phyloP scores from a whole-genome alignment of 75 land plant genomes.

The Pinus taeda region DNA sequence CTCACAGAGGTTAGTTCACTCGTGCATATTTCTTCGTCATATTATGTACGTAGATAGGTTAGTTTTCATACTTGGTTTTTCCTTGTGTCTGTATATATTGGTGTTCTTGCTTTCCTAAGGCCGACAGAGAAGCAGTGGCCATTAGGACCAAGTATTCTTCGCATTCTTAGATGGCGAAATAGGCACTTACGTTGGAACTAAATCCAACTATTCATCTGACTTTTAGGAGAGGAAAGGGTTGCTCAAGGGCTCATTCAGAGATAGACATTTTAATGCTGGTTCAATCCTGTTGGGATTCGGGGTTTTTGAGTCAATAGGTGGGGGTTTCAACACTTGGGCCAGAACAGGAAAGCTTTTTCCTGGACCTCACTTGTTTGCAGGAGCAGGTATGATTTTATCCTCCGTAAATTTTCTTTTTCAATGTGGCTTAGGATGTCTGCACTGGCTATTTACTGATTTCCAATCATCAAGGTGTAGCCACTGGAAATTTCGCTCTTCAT shows the following conservation, averaged over 20 bases:
- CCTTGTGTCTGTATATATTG: too few species aligned
- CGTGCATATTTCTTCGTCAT: neutral
- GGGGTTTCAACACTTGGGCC: slow-evolving; percentile 83
- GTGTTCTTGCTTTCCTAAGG: too few species aligned
- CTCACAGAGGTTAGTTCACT: slow-evolving; percentile 78
- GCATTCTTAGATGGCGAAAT: neutral
- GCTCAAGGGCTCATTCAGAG: slow-evolving; percentile 85
- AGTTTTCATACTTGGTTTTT: too few species aligned
- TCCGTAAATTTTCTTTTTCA: neutral
- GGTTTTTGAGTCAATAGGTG: slow-evolving; percentile 75
- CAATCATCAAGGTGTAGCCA: too few species aligned
- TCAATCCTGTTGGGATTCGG: slow-evolving; percentile 90
- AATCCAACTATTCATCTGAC: too few species aligned
- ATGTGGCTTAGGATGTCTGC: too few species aligned
- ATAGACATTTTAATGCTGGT: slow-evolving; percentile 95
- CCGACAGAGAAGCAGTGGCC: too few species aligned
- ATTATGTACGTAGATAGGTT: neutral
- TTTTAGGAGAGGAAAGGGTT: slow-evolving; percentile 74
- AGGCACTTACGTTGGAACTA: neutral
- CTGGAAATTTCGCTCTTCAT: too few species aligned
- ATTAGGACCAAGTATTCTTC: too few species aligned
- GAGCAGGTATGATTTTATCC: slow-evolving; percentile 68
- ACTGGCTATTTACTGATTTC: too few species aligned
- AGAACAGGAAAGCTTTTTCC: slow-evolving; percentile 97
- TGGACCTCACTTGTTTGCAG: slow-evolving; percentile 96